phyloP scores from a whole-genome alignment of 495 filamentous ascomycete genomes.

The Parmelia sp. region DNA sequence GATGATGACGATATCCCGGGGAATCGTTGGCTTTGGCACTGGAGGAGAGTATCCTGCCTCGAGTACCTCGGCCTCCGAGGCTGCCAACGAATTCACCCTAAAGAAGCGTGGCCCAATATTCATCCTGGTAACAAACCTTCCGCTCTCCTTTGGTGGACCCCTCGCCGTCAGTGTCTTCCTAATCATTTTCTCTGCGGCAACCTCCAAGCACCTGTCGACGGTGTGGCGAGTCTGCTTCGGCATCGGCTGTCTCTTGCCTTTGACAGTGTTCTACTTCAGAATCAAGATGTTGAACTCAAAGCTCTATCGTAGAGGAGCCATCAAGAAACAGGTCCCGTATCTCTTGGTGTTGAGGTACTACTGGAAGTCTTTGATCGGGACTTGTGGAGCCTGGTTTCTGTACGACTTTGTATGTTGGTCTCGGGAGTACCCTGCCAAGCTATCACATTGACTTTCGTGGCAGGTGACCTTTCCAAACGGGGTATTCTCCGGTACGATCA shows the following conservation, averaged over 20 bases:
- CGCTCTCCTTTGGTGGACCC: slow-evolving; percentile 45
- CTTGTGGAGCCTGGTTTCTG: slow-evolving; percentile 46
- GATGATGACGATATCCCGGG: slow-evolving; percentile 50
- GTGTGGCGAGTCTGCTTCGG: slow-evolving; percentile 49
- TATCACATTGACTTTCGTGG: slow-evolving; percentile 26
- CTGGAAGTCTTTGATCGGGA: slow-evolving; percentile 45
- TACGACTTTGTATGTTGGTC: slow-evolving; percentile 38
- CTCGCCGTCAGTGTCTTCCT: slow-evolving; percentile 44
- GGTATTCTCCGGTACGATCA: slow-evolving; percentile 46
- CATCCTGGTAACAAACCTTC: slow-evolving; percentile 49
- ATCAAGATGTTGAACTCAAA: slow-evolving; percentile 47
- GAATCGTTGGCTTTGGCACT: slow-evolving; percentile 47
- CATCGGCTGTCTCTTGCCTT: slow-evolving; percentile 45
- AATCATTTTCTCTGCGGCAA: slow-evolving; percentile 40
- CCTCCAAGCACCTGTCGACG: slow-evolving; percentile 38
- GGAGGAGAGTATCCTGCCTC: slow-evolving; percentile 46
- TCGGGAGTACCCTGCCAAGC: neutral
- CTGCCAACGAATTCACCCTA: slow-evolving; percentile 42
- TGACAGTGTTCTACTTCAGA: slow-evolving; percentile 49
- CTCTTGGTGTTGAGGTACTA: slow-evolving; percentile 40
- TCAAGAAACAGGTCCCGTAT: slow-evolving; percentile 44
- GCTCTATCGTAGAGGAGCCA: slow-evolving; percentile 44
- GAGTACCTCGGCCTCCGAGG: slow-evolving; percentile 42
- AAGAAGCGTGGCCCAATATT: slow-evolving; percentile 45
- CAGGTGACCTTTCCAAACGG: slow-evolving; percentile 43